Evolutionary conservation across 2,329 filamentous ascomycete species (phyloP).

Genomic region (Onygena corvina): DNA sequence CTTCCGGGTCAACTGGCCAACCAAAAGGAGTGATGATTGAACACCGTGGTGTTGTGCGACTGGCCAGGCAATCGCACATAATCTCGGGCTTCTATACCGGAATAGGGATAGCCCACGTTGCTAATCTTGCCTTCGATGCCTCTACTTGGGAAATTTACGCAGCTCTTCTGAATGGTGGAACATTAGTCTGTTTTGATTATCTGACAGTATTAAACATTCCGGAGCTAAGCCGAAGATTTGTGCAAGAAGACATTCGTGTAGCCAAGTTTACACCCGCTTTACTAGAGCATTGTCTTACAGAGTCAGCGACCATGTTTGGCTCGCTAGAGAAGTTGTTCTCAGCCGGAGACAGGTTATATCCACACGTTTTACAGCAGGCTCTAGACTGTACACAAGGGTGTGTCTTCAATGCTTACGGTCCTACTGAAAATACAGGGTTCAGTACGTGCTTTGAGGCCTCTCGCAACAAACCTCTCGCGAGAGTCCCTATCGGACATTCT

Average conservation of each 20-base stretch:
- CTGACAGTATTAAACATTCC: too few relatives aligned
- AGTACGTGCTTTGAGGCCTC: slow-evolving; percentile 25
- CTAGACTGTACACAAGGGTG: too few relatives aligned
- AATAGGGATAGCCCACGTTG: neutral
- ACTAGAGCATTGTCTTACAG: too few relatives aligned
- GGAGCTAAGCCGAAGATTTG: too few relatives aligned
- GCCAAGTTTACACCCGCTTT: too few relatives aligned
- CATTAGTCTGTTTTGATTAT: neutral
- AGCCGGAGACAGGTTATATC: too few relatives aligned
- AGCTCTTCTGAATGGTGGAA: slow-evolving; percentile 4
- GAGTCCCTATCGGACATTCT: slow-evolving; percentile 13
- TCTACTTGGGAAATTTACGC: neutral
- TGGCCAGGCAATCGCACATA: slow-evolving; percentile 18
- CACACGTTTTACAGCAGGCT: too few relatives aligned
- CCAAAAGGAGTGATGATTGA: slow-evolving; percentile 29
- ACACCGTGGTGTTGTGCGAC: slow-evolving; percentile 25
- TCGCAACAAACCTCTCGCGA: slow-evolving; percentile 33
- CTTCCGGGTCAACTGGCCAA: slow-evolving; percentile 23
- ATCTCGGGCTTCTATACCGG: slow-evolving; percentile 11
- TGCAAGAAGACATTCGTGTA: too few relatives aligned
- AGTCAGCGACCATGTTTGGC: too few relatives aligned
- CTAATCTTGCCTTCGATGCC: slow-evolving; percentile 2
- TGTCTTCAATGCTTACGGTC: slow-evolving; percentile 24
- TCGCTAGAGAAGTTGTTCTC: too few relatives aligned
- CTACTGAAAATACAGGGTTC: slow-evolving; percentile 29